A percentile compares a stretch with the other conserved stretches of the same genome.
phyloP scores from a whole-genome alignment of 768 basidiomycete species.

The Tulasnella sp. region DNA sequence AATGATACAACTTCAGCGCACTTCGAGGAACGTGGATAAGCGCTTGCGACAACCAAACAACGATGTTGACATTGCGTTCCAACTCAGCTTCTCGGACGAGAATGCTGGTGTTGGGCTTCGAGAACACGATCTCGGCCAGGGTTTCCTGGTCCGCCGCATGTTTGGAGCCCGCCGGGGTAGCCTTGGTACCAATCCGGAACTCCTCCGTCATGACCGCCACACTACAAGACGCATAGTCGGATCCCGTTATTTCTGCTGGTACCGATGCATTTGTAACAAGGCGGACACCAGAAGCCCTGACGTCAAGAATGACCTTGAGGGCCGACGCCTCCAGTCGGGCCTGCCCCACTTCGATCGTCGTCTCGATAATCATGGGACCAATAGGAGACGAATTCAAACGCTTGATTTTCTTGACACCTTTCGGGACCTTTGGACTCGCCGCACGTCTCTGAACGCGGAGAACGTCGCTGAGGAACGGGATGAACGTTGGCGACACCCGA shows the following conservation, averaged over 20 bases:
- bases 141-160: slow-evolving; percentile 14
- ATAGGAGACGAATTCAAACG: not conserved
- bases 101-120: not conserved
- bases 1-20: slow-evolving; percentile 63
- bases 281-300: not conserved
- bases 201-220: not conserved
- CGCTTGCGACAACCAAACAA: slow-evolving; percentile 16
- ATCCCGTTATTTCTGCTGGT: not conserved
- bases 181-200: not conserved
- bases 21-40: slow-evolving; percentile 53
- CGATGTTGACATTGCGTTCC: not conserved
- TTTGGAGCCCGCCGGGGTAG: not conserved
- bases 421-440: not conserved
- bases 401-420: not conserved
- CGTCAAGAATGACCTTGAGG: slow-evolving; percentile 1
- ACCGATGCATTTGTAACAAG: no score
- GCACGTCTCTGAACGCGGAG: not conserved
- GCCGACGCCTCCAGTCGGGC: slow-evolving; percentile 12
- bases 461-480: slow-evolving; percentile 9
- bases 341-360: not conserved
- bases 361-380: not conserved
- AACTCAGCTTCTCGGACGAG: not conserved
- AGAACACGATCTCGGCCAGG: slow-evolving; percentile 6
- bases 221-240: not conserved
- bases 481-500: not conserved